Evolutionary conservation across 2,329 filamentous ascomycete species (phyloP), one percentile per base, ranked within the genome.

Genomic region (Calonectria leucothoes): DNA sequence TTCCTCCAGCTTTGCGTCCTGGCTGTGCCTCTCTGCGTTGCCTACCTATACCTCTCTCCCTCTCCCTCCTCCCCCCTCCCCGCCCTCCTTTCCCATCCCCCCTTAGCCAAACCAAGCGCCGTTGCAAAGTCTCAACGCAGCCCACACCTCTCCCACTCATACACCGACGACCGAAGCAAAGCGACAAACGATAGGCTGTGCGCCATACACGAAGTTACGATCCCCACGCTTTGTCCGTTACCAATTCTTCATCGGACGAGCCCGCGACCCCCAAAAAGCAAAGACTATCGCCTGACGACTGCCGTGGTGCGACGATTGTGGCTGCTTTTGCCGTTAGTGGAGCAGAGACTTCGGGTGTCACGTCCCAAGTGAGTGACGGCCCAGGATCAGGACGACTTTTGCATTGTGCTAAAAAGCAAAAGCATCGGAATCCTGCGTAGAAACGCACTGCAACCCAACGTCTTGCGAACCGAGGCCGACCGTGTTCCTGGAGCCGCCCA

Each of bases 391-490:
- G 68, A 76, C 75, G 66, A 78, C 78, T 75, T 80, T 68, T 74
- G 74, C 75, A 69, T 74, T 74, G 52, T 72, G 74, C 77, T 77
- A 80, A 80, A 80, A 79, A 76, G 66, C 70, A 80, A 77, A 80
- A 73, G 71, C 69, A 76, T 79, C 72, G 59, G 74, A 75, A 75
- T 66, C 63, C 77, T 75, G 76, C 79, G 76, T 74, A 65, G 74
- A 39, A 52, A 42, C 66, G 55, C 67, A 64, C 55, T 74, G 74
- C 69, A 75, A 74, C 72, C 63, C 66, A 69, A 71, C 61, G 55
- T 39, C 31, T 69, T 67, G 45, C 72, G 59, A 70, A 71, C 55
- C 37, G 64, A 64, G 57, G 61, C 68, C 64, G 69, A 67, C 49
- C 65, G 23, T 51, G 45, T 66, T 69, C 25, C 57, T 69, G 45